phyloP scores from a whole-genome alignment of 768 basidiomycete genomes.

The Cantharellus anzutake region DNA sequence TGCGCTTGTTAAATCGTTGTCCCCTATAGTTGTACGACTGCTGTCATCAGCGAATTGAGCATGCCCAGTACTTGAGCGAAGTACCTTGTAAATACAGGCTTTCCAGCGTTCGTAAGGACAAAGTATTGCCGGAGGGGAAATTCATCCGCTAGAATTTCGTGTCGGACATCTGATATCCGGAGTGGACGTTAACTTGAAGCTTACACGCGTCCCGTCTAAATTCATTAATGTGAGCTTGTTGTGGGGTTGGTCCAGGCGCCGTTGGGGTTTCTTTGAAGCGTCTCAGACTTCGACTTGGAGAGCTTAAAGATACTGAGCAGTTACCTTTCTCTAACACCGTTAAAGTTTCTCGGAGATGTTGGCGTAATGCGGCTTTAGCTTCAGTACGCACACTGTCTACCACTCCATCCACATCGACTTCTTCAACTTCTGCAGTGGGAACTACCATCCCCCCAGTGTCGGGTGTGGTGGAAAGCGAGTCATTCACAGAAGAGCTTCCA shows the following conservation, averaged over 20 bases:
- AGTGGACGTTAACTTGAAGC: background rate
- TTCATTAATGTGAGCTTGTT: background rate
- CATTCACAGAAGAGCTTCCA: background rate
- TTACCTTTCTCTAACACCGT: background rate
- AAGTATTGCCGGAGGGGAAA: slow-evolving; percentile 53
- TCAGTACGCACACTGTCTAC: background rate
- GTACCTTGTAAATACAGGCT: slow-evolving; percentile 88
- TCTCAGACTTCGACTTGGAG: background rate
- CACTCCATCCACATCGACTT: background rate
- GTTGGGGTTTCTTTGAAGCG: background rate
- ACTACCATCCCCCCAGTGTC: background rate
- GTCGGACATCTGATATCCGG: background rate
- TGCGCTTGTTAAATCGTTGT: slow-evolving; percentile 49
- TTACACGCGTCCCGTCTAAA: background rate
- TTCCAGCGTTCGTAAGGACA: slow-evolving; percentile 86
- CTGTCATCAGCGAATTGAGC: background rate
- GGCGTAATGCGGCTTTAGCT: background rate
- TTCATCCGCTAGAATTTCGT: background rate
- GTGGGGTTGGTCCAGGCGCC: too few relatives aligned
- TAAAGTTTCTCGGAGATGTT: background rate
- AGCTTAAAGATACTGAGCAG: background rate
- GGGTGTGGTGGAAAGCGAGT: background rate
- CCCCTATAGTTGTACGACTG: slow-evolving; percentile 8
- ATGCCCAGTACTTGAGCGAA: slow-evolving; percentile 7
- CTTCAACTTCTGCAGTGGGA: background rate